These are phyloP conservation scores for Fragosphaeria purpurea DNA, from an alignment of 2,329 filamentous ascomycete species.

Conservation along the genomic window DNA sequence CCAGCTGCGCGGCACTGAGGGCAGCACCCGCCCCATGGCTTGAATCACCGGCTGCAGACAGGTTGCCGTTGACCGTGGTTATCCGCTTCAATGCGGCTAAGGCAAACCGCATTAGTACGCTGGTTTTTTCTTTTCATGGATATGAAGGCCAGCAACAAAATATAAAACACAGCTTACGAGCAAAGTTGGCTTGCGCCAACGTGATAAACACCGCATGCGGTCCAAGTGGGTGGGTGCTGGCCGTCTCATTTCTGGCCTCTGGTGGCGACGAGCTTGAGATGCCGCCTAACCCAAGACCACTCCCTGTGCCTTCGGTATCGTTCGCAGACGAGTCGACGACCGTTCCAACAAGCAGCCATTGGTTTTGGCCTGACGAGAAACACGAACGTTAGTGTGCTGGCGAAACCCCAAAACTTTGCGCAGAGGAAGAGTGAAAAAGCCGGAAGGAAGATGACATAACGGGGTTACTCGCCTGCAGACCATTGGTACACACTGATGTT, in stretches of 20 bases:
- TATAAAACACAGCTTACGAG: slow-evolving; percentile 7
- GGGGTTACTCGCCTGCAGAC: slow-evolving; percentile 44
- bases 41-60: slow-evolving; percentile 31
- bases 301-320: slow-evolving; percentile 38
- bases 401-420: too few relatives aligned
- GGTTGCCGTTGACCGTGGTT: slow-evolving; percentile 6
- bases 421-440: too few relatives aligned
- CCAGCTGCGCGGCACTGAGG: slow-evolving; percentile 58
- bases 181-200: slow-evolving; percentile 10
- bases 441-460: background rate
- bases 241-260: slow-evolving; percentile 79
- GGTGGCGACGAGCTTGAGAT: slow-evolving; percentile 46
- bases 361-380: slow-evolving; percentile 36
- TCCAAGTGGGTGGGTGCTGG: slow-evolving; percentile 67
- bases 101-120: background rate
- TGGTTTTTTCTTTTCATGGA: slow-evolving; percentile 19
- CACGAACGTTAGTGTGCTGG: background rate
- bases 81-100: slow-evolving; percentile 12
- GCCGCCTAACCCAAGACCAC: slow-evolving; percentile 50
- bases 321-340: slow-evolving; percentile 56
- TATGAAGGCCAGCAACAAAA: too few relatives aligned
- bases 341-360: slow-evolving; percentile 87
- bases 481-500: slow-evolving; percentile 81
- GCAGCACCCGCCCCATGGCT: slow-evolving; percentile 16
- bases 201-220: slow-evolving; percentile 14